Conservation (phyloP, 1,284 basidiomycete species). For the Tausonia pullulans region DNA sequence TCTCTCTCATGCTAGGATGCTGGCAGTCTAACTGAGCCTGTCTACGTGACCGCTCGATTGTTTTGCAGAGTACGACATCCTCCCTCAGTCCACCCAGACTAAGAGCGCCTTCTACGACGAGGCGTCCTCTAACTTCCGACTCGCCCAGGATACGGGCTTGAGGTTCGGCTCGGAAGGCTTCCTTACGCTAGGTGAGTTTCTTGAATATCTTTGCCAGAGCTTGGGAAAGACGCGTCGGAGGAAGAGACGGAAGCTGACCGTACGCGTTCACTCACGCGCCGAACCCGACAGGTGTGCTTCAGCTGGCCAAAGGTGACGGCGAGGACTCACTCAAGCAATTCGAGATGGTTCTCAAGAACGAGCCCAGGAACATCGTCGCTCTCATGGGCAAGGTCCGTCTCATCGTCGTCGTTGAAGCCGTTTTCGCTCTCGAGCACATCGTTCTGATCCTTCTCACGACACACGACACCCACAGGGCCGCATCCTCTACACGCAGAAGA, state of each 20-base stretch:
- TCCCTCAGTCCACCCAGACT: conserved; percentile 44
- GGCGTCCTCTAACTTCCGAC: conserved; percentile 61
- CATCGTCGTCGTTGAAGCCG: background rate
- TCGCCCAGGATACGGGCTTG: conserved; percentile 45
- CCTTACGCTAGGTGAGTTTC: conserved; percentile 48
- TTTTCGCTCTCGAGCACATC: conserved; percentile 21
- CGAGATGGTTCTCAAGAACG: conserved; percentile 62
- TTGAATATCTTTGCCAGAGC: conserved; percentile 6
- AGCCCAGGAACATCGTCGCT: conserved; percentile 71
- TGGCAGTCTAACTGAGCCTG: conserved; percentile 18
- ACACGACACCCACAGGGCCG: conserved; percentile 48
- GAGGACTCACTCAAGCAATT: conserved; percentile 68
- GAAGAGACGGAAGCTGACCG: conserved; percentile 5
- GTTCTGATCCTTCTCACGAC: conserved; percentile 10
- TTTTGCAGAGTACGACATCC: conserved; percentile 52
- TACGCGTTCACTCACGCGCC: background rate
- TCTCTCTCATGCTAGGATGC: conserved; percentile 4
- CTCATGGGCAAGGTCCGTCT: conserved; percentile 56
- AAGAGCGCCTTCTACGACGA: conserved; percentile 56
- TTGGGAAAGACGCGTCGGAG: background rate
- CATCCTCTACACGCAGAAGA: conserved; percentile 64
- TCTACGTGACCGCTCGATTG: background rate
- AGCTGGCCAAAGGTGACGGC: conserved; percentile 65
- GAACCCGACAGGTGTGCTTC: conserved; percentile 51
- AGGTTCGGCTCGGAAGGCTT: conserved; percentile 45